Base-by-base conservation (phyloP, 331 rosid genomes). In the Arachis monticola region DNA sequence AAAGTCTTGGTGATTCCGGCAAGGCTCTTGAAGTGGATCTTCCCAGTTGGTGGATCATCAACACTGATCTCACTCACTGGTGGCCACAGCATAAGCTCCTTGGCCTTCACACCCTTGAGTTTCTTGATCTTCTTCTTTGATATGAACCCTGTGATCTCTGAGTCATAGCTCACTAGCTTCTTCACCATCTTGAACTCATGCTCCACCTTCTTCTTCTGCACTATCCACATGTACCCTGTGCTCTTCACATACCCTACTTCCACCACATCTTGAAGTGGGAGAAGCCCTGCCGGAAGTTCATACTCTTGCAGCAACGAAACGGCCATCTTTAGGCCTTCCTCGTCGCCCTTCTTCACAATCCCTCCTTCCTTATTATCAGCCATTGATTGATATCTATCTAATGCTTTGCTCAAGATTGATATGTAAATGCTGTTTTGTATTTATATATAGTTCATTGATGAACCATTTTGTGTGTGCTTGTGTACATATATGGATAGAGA, bases 1-100 rank as follows among this genome's bases (percentile, higher is more conserved):
- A 93, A 91, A 63, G 90, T 91, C 83, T 93, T 93, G 47, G 98
- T 93, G 81, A 93, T 87, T 4, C 97, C 98, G 5, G 96, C 98
- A 10, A 93, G 89, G 81, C 98, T 91, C 90, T 91, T 93, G 92
- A 93, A 93, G 44, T 91, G 88, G 44, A 93, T 85, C 79, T 93
- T 91, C 13, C 97, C 93, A 0, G 90, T 81, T 0, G 93, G 77
- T 0, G 73, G 74, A 4, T 85, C 92, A 30, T 85, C 90, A 2
- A 74, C 83, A 2, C 59, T 69, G 58, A 93, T 91, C 80, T 93
- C 98, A 52, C 89, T 89, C 74, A 93, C 96, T 0, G 98, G 98
- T 0, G 98, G 97, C 98, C 98, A 93, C 0, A 93, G 76, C 94
- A 93, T 84, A 9, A 93, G 90, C 81, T 93, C 98, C 78, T 91